These are phyloP conservation scores for Tolypocladium guangdongense DNA, from an alignment of 2,329 filamentous ascomycete genomes.

Conservation along the genomic window DNA sequence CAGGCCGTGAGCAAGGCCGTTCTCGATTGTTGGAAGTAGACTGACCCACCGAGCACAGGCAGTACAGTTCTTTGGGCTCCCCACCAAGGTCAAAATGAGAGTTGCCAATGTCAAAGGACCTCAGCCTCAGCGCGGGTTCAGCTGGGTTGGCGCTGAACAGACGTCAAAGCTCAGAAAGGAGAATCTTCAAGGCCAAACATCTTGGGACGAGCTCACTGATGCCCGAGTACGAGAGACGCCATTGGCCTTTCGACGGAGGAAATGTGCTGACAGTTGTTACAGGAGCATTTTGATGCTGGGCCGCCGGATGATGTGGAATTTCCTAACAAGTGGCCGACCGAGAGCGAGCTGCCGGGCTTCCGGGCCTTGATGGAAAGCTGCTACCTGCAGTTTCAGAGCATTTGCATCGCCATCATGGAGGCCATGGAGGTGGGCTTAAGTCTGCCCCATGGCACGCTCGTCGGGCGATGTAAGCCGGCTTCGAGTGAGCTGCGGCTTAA, in stretches of 20 bases:
- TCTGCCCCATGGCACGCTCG: conserved; percentile 11
- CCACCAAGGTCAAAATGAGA: conserved; percentile 14
- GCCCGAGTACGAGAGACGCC: background rate
- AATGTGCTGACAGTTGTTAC: background rate
- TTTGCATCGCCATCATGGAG: background rate
- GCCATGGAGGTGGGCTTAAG: conserved; percentile 20
- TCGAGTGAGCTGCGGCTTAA: conserved; percentile 9
- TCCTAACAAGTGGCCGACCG: background rate
- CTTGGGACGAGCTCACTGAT: conserved; percentile 7
- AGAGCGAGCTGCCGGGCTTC: background rate
- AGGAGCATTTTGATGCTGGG: conserved; percentile 1
- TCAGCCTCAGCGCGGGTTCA: conserved; percentile 19
- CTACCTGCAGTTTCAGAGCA: background rate
- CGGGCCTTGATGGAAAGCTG: background rate
- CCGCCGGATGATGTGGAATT: background rate
- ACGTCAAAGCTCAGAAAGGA: conserved; percentile 10
- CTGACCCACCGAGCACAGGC: background rate
- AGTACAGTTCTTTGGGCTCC: conserved; percentile 8
- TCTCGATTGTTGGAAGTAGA: too few species aligned
- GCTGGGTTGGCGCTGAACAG: conserved; percentile 18
- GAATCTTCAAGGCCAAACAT: background rate
- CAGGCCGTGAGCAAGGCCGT: background rate
- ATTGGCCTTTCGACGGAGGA: too few species aligned
- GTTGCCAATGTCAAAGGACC: conserved; percentile 17
- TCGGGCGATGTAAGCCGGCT: conserved; percentile 2